phyloP scores from a whole-genome alignment of 2,329 filamentous ascomycete species.

The Ophiostoma australiae region DNA sequence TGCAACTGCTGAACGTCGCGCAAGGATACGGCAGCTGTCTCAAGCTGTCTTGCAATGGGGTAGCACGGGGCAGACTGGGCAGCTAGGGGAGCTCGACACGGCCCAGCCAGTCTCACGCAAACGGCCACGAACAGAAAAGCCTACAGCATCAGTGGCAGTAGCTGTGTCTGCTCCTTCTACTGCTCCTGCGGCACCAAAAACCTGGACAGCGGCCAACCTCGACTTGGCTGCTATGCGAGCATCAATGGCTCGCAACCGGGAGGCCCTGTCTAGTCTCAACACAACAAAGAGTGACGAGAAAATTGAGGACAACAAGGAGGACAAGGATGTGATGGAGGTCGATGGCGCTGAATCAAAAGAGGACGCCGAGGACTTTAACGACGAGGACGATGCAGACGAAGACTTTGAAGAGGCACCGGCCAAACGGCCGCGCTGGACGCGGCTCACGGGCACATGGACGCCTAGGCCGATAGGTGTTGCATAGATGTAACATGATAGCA shows the following conservation, averaged over 20 bases:
- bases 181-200: neutral
- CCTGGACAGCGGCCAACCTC: constrained; percentile 21
- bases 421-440: constrained; percentile 44
- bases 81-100: neutral
- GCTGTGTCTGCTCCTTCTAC: neutral
- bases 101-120: neutral
- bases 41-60: constrained; percentile 30
- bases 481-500: neutral
- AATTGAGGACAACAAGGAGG: neutral
- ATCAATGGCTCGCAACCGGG: constrained; percentile 19
- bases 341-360: constrained; percentile 2
- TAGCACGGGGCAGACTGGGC: constrained; percentile 20
- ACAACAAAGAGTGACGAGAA: neutral
- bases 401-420: constrained; percentile 25
- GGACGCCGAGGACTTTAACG: constrained; percentile 25
- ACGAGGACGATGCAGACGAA: constrained; percentile 17
- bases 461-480: constrained; percentile 53
- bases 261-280: constrained; percentile 12
- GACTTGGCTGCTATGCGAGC: constrained; percentile 23
- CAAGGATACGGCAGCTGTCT: constrained; percentile 21
- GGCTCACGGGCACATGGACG: constrained; percentile 50
- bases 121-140: neutral
- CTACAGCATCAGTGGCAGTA: neutral
- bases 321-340: constrained; percentile 16
- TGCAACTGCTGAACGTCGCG: constrained; percentile 22